Evolutionary conservation across 1,284 basidiomycete species (phyloP).

Genomic region (Rhodotorula sp.): DNA sequence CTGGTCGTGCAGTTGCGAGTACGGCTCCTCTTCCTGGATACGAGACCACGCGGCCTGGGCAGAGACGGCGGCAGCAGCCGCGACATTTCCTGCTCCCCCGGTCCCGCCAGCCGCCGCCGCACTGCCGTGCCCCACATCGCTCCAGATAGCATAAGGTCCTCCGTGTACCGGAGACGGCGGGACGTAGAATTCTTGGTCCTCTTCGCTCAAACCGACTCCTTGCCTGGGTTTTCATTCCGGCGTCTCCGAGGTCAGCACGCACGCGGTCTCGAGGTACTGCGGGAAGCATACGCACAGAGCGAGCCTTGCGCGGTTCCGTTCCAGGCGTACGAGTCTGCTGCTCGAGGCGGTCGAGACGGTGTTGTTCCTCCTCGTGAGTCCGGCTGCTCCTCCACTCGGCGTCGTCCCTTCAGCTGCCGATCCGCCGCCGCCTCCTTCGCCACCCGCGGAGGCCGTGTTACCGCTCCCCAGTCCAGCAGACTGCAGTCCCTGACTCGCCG

Average conservation of each 20-base stretch:
- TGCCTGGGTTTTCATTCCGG: slow-evolving; percentile 13
- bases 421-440: neutral
- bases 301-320: slow-evolving; percentile 30
- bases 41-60: slow-evolving; percentile 10
- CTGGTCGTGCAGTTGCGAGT: neutral
- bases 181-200: slow-evolving; percentile 40
- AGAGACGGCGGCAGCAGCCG: neutral
- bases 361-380: slow-evolving; percentile 34
- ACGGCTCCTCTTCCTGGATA: slow-evolving; percentile 9
- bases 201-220: slow-evolving; percentile 35
- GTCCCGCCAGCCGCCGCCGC: neutral
- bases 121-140: slow-evolving; percentile 28
- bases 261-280: neutral
- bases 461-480: neutral
- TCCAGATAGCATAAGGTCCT: slow-evolving; percentile 22
- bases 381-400: neutral
- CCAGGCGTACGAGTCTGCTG: slow-evolving; percentile 29
- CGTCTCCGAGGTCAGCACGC: neutral
- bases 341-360: slow-evolving; percentile 30
- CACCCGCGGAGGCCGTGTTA: neutral
- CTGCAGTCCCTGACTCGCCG: neutral
- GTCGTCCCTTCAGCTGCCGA: too few species aligned
- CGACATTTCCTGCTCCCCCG: too few species aligned
- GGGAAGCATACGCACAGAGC: slow-evolving; percentile 25
- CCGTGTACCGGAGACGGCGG: slow-evolving; percentile 28